Conservation (phyloP, 768 basidiomycete species). For the Lactarius akahatsu region DNA sequence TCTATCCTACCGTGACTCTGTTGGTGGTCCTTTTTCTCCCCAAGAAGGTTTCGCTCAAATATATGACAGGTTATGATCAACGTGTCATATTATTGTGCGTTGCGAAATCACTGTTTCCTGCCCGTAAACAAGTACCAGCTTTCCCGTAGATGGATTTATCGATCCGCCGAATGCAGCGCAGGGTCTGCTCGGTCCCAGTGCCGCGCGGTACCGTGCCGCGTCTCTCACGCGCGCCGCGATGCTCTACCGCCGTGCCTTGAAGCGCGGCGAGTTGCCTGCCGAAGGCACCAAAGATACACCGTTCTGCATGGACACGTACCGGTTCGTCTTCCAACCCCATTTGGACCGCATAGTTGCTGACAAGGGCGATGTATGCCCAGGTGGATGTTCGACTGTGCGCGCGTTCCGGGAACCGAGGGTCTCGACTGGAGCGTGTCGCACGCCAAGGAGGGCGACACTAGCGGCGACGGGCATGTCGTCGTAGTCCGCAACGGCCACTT, state of each 20-base stretch:
- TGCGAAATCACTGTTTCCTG: neutral
- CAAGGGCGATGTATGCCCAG: slow-evolving; percentile 37
- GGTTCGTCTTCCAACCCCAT: slow-evolving; percentile 42
- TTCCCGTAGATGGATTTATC: slow-evolving; percentile 68
- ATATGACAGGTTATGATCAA: slow-evolving; percentile 71
- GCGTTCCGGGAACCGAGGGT: slow-evolving; percentile 70
- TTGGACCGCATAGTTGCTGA: neutral
- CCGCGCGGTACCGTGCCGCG: slow-evolving; percentile 64
- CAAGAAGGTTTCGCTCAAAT: slow-evolving; percentile 3
- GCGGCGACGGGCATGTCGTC: slow-evolving; percentile 74
- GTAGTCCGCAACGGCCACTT: slow-evolving; percentile 82
- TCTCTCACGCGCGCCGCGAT: slow-evolving; percentile 66
- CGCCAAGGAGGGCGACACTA: slow-evolving; percentile 53
- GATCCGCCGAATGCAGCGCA: slow-evolving; percentile 53
- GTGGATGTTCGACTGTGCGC: slow-evolving; percentile 93
- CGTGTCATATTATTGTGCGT: slow-evolving; percentile 89
- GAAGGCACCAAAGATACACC: slow-evolving; percentile 68
- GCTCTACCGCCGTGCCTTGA: slow-evolving; percentile 69
- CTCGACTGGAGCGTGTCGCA: slow-evolving; percentile 77
- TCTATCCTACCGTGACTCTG: slow-evolving; percentile 82
- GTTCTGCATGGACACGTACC: slow-evolving; percentile 85
- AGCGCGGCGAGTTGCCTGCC: slow-evolving; percentile 61
- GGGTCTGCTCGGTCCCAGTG: slow-evolving; percentile 36
- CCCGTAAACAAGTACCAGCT: neutral
- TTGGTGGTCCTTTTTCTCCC: slow-evolving; percentile 37